Evolutionary conservation across 2,329 filamentous ascomycete genomes (phyloP).

Genomic region (Bipolaris cookei): DNA sequence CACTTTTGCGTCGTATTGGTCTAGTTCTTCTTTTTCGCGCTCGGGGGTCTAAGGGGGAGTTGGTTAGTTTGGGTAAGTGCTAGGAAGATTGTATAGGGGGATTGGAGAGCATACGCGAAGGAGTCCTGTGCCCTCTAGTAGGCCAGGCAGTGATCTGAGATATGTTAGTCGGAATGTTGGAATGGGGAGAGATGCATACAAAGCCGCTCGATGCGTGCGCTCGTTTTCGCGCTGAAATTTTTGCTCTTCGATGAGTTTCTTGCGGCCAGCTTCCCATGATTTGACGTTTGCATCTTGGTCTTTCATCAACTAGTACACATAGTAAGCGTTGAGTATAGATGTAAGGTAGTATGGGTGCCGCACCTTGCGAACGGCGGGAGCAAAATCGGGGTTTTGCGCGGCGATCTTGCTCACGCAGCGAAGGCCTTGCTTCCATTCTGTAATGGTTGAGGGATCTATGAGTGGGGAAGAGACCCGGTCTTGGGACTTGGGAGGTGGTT

Average conservation of each 20-base stretch:
- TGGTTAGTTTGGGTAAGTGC: constrained; percentile 11
- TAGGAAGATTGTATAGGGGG: too few relatives aligned
- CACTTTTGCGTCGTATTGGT: constrained; percentile 67
- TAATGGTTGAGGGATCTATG: constrained; percentile 57
- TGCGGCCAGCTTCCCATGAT: constrained; percentile 64
- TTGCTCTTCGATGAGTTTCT: constrained; percentile 60
- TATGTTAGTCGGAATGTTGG: constrained; percentile 7
- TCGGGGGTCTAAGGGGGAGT: constrained; percentile 49
- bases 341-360: constrained; percentile 1
- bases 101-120: constrained; percentile 27
- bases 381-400: constrained; percentile 53
- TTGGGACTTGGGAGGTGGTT: constrained; percentile 23
- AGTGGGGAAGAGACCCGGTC: constrained; percentile 27
- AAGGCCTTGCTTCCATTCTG: constrained; percentile 56
- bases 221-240: constrained; percentile 59
- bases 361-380: constrained; percentile 50
- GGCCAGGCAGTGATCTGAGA: constrained; percentile 36
- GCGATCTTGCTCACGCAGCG: constrained; percentile 57
- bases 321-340: constrained; percentile 9
- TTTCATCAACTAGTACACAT: constrained; percentile 60
- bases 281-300: constrained; percentile 68
- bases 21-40: constrained; percentile 62
- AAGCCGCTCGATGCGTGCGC: constrained; percentile 60
- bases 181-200: constrained; percentile 60
- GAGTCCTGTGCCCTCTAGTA: constrained; percentile 29